These are phyloP conservation scores for Athelia psychrophila DNA, from an alignment of 1,284 basidiomycete species.

Conservation along the genomic window DNA sequence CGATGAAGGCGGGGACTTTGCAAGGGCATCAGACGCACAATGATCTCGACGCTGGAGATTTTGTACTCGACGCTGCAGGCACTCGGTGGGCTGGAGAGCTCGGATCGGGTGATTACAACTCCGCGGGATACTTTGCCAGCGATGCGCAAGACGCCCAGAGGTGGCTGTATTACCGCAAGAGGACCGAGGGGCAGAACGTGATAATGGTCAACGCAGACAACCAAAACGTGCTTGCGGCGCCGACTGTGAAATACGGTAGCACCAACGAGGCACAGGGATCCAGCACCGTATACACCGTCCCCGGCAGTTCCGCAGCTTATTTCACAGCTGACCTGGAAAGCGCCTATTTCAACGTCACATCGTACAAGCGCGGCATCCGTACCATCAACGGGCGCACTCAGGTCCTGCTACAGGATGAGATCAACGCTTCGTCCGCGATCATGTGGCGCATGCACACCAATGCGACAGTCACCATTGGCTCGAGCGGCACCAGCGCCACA, in stretches of 20 bases:
- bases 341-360: conserved; percentile 74
- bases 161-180: conserved; percentile 75
- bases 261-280: conserved; percentile 62
- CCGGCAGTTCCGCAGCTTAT: conserved; percentile 76
- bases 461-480: conserved; percentile 50
- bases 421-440: conserved; percentile 54
- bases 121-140: conserved; percentile 52
- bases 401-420: conserved; percentile 90
- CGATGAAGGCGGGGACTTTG: conserved; percentile 82
- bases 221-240: conserved; percentile 58
- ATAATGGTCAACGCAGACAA: conserved; percentile 59
- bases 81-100: conserved; percentile 96
- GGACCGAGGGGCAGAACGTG: conserved; percentile 77
- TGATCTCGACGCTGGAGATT: conserved; percentile 91
- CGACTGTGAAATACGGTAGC: conserved; percentile 41
- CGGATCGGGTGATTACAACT: conserved; percentile 84
- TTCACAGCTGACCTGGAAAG: conserved; percentile 79
- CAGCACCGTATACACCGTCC: conserved; percentile 65
- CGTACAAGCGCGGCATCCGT: conserved; percentile 86
- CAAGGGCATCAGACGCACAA: conserved; percentile 89
- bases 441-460: conserved; percentile 98
- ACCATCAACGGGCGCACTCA: conserved; percentile 86
- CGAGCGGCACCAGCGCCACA: conserved; percentile 55
- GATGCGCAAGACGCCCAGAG: conserved; percentile 47
- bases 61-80: conserved; percentile 93